Evolutionary conservation across 2,329 filamentous ascomycete genomes (phyloP).

Genomic region (Canariomyces notabilis): DNA sequence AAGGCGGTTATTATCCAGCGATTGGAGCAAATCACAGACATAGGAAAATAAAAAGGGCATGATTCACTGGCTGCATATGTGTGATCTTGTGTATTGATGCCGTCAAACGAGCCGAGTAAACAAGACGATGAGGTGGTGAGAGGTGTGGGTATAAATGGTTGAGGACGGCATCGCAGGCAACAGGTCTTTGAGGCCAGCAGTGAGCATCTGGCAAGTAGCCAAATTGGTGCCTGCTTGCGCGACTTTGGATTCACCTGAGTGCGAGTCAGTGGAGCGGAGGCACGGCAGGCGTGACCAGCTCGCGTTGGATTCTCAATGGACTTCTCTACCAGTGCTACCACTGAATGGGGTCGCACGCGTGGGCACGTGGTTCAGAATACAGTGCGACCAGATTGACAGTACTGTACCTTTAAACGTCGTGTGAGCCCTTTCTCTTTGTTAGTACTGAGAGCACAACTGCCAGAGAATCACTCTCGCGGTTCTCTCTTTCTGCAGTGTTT

Average conservation of each 20-base stretch:
- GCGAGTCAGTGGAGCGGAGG: background rate
- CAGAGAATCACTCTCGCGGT: too few relatives aligned
- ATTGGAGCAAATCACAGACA: slow-evolving; percentile 69
- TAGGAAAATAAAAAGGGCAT: slow-evolving; percentile 66
- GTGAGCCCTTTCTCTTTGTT: too few relatives aligned
- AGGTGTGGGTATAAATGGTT: background rate
- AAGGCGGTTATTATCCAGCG: slow-evolving; percentile 49
- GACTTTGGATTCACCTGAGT: slow-evolving; percentile 1
- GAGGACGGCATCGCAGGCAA: slow-evolving; percentile 1
- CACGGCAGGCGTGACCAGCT: slow-evolving; percentile 12
- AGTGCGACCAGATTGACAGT: too few relatives aligned
- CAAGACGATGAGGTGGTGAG: background rate
- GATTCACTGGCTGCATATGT: background rate
- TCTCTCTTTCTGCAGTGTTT: too few relatives aligned
- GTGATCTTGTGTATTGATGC: background rate
- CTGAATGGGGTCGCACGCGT: too few relatives aligned
- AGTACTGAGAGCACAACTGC: too few relatives aligned
- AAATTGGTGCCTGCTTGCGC: background rate
- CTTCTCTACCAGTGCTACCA: too few relatives aligned
- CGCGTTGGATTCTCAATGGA: slow-evolving; percentile 4
- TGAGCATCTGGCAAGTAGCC: background rate
- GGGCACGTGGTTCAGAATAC: slow-evolving; percentile 11
- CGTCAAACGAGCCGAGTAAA: background rate
- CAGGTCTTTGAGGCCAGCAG: background rate
- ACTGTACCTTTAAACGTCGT: too few relatives aligned